These are phyloP conservation scores for Scedosporium apiospermum DNA, from an alignment of 2,329 filamentous ascomycete species.

Conservation along the genomic window DNA sequence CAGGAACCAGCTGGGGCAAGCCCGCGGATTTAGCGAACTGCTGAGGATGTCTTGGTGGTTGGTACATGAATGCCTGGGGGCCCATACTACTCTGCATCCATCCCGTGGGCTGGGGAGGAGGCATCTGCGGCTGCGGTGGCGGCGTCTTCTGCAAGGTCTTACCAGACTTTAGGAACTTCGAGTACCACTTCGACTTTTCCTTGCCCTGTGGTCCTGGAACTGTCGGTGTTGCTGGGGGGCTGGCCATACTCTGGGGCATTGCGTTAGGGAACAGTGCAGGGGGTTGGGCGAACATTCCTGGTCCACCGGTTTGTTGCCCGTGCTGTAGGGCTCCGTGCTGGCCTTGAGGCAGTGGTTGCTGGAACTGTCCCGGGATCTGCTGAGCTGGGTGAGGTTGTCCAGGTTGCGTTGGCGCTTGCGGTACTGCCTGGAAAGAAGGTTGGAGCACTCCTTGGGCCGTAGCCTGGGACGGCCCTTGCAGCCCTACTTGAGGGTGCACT, in stretches of 20 bases:
- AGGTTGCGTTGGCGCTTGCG: neutral
- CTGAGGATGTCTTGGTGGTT: neutral
- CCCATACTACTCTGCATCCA: neutral
- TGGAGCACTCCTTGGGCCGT: neutral
- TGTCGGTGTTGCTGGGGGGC: neutral
- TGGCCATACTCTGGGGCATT: neutral
- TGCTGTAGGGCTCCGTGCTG: no score
- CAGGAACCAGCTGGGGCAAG: neutral
- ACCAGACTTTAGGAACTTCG: constrained; percentile 1
- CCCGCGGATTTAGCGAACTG: neutral
- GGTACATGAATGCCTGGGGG: neutral
- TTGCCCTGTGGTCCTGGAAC: neutral
- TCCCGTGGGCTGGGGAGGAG: neutral
- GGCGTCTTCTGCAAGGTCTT: constrained; percentile 3
- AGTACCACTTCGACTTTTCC: constrained; percentile 5
- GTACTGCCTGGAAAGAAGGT: neutral
- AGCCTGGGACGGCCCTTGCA: neutral
- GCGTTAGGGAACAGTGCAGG: neutral
- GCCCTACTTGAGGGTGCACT: neutral
- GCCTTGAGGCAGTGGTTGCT: neutral
- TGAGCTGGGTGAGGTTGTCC: no score
- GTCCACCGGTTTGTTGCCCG: neutral
- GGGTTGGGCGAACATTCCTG: neutral
- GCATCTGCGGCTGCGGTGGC: neutral
- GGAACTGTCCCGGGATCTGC: neutral